Percentiles rank a stretch among this genome's conserved stretches.
These are phyloP conservation scores for Phalaenopsis hybrid DNA, from an alignment of 116 monocot species.

Conservation along the genomic window DNA sequence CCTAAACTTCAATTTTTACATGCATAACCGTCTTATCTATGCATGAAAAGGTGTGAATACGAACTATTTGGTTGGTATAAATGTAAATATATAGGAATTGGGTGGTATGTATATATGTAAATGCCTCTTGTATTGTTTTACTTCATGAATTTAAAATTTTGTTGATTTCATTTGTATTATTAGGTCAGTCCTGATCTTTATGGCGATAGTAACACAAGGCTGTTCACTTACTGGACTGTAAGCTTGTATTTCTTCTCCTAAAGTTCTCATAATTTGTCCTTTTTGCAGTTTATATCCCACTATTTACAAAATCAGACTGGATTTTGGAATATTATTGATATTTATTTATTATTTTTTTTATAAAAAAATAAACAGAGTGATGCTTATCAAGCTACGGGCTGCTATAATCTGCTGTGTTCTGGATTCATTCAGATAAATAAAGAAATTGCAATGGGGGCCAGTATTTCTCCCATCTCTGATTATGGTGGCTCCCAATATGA, in stretches of 20 bases:
- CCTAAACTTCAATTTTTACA: too few relatives aligned
- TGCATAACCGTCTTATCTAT: too few relatives aligned
- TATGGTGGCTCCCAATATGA: slow-evolving; percentile 53
- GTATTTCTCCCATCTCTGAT: slow-evolving; percentile 48
- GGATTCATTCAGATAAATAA: slow-evolving; percentile 62
- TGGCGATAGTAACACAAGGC: slow-evolving; percentile 73
- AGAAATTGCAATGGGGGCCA: slow-evolving; percentile 60
- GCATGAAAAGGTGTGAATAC: too few relatives aligned
- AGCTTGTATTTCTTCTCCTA: slow-evolving; percentile 17
- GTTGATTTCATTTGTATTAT: background rate
- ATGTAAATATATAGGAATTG: too few relatives aligned
- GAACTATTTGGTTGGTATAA: too few relatives aligned
- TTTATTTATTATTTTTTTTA: background rate
- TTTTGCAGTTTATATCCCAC: background rate
- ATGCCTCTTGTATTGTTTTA: background rate
- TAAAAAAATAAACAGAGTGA: slow-evolving; percentile 31
- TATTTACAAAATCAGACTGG: background rate
- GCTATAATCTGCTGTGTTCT: slow-evolving; percentile 61
- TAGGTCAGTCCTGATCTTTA: slow-evolving; percentile 85
- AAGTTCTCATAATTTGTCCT: background rate
- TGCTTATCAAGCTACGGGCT: slow-evolving; percentile 64
- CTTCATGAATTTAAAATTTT: background rate
- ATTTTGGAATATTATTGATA: background rate
- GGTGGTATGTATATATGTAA: too few relatives aligned
- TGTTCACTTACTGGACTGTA: slow-evolving; percentile 91